Evolutionary conservation across 495 filamentous ascomycete genomes (phyloP).

Genomic region (Podospora tetraspora): DNA sequence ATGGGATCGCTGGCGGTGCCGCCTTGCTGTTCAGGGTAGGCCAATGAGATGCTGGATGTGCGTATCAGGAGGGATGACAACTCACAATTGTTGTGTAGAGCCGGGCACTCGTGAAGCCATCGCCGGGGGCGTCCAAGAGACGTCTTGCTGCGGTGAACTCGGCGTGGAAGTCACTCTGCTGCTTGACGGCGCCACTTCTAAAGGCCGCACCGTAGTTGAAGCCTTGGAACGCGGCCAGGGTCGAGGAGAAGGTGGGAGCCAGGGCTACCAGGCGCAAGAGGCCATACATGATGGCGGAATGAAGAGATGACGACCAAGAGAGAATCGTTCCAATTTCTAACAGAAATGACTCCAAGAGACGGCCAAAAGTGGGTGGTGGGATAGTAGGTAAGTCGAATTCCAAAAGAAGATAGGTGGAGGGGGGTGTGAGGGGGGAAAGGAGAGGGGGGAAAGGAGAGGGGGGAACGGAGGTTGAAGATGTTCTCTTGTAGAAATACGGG

Average conservation of each 20-base stretch:
- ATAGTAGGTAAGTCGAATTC: not conserved
- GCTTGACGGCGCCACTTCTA: conserved; percentile 55
- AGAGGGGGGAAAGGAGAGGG: not conserved
- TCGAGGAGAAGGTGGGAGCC: conserved; percentile 26
- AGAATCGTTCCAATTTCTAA: not conserved
- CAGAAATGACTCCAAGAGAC: not conserved
- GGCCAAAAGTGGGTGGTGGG: not conserved
- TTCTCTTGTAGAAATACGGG: not conserved
- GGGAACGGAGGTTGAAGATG: not conserved
- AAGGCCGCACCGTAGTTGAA: conserved; percentile 77
- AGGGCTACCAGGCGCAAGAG: conserved; percentile 27
- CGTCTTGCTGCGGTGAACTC: conserved; percentile 66
- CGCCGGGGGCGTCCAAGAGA: conserved; percentile 58
- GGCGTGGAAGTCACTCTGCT: conserved; percentile 59
- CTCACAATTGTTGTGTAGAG: conserved; percentile 48
- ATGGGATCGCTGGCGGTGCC: conserved; percentile 55
- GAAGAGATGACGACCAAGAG: not conserved
- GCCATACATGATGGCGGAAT: conserved; percentile 27
- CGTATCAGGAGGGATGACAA: not conserved
- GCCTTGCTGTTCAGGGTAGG: conserved; percentile 32
- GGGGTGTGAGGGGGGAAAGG: not conserved
- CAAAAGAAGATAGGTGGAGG: not conserved
- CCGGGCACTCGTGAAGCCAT: conserved; percentile 63
- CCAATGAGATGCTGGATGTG: not conserved
- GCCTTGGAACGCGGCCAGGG: conserved; percentile 50